phyloP scores from a whole-genome alignment of 31 red algal genomes.

The Asparagopsis taxiformis region DNA sequence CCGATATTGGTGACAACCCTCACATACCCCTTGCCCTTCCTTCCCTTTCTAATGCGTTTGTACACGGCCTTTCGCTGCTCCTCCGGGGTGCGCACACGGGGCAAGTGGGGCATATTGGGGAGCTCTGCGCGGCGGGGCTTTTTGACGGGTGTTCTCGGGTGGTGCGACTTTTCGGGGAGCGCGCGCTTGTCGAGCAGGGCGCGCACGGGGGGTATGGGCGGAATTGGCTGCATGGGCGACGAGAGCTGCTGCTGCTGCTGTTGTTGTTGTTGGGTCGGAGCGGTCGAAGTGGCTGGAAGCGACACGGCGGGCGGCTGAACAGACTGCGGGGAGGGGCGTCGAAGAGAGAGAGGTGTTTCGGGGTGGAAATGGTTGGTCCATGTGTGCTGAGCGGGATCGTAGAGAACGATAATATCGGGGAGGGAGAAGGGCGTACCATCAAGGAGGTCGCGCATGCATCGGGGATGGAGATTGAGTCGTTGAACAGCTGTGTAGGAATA shows the following conservation, averaged over 20 bases:
- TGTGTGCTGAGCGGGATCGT: slow-evolving; percentile 15
- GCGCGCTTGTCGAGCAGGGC: neutral
- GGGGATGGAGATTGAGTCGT: slow-evolving; percentile 23
- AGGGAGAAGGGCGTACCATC: slow-evolving; percentile 35
- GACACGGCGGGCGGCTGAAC: slow-evolving; percentile 6
- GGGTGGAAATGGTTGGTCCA: neutral
- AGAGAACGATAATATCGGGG: slow-evolving; percentile 32
- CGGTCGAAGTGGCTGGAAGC: neutral
- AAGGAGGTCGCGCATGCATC: slow-evolving; percentile 28
- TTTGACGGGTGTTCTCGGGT: slow-evolving; percentile 1
- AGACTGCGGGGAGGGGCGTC: slow-evolving; percentile 10
- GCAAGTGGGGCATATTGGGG: slow-evolving; percentile 3
- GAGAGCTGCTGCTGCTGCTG: too few species aligned
- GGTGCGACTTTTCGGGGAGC: neutral
- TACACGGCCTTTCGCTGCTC: slow-evolving; percentile 38
- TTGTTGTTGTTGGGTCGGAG: too few species aligned
- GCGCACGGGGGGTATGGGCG: neutral
- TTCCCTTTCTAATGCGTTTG: slow-evolving; percentile 33
- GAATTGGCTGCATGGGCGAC: neutral
- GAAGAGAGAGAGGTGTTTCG: slow-evolving; percentile 5
- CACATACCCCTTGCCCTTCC: slow-evolving; percentile 51
- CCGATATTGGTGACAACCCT: slow-evolving; percentile 73
- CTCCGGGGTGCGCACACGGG: slow-evolving; percentile 14
- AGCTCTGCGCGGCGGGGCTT: slow-evolving; percentile 3
- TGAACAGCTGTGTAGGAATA: slow-evolving; percentile 42